Conservation (phyloP, 108 stramenopile species). For the Pseudonitzschia pungens region DNA sequence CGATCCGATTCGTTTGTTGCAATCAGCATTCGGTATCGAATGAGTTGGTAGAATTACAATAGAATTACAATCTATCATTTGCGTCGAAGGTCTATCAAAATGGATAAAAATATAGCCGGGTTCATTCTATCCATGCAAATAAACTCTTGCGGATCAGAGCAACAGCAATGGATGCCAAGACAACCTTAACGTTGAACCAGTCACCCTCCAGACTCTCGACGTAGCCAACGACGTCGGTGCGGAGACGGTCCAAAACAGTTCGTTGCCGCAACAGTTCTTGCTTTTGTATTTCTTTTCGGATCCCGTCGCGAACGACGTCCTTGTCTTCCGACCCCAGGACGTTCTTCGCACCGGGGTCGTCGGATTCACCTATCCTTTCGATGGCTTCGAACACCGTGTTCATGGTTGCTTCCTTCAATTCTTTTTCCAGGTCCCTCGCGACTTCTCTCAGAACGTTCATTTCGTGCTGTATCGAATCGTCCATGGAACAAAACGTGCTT, state of each 20-base stretch:
- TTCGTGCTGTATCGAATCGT: conserved; percentile 4
- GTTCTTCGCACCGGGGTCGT: conserved; percentile 3
- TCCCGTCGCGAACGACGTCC: neutral
- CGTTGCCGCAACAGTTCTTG: neutral
- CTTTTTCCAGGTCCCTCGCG: conserved; percentile 7
- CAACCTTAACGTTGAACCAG: neutral
- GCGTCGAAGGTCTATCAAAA: neutral
- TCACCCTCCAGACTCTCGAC: neutral
- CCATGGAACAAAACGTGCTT: conserved; percentile 13
- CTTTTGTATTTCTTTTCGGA: neutral
- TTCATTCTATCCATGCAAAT: neutral
- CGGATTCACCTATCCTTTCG: conserved; percentile 12
- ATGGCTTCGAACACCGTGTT: conserved; percentile 14
- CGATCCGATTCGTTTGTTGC: no score
- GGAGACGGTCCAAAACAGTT: neutral
- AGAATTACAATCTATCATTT: neutral
- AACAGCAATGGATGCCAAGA: neutral
- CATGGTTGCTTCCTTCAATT: neutral
- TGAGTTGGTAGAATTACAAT: neutral
- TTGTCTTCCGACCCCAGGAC: neutral
- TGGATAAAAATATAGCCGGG: neutral
- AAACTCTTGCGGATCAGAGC: neutral
- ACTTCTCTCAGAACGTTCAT: conserved; percentile 11
- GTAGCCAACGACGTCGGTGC: neutral
- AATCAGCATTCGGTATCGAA: no score